A percentile compares a stretch with the other conserved stretches of the same genome.
Conservation (phyloP, 176 grass and related monocot species). For the Zea luxurians region DNA sequence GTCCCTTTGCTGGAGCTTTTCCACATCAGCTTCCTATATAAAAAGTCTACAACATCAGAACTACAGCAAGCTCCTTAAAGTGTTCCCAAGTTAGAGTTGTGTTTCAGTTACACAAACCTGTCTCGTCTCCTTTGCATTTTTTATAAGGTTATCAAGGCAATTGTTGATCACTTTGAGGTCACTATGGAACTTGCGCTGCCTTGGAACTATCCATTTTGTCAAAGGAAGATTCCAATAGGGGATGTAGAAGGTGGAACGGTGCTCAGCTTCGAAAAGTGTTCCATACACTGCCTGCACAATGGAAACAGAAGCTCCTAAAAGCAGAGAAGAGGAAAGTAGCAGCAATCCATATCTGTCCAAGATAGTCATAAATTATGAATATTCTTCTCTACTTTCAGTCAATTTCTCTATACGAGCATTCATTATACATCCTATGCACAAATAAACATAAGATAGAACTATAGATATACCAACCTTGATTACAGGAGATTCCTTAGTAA, state of each 20-base stretch:
- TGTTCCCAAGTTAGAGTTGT: slow-evolving; percentile 9
- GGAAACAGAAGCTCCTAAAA: slow-evolving; percentile 9
- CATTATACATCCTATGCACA: background rate
- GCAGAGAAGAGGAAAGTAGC: slow-evolving; percentile 9
- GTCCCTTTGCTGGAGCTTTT: slow-evolving; percentile 96
- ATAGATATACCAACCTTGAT: slow-evolving; percentile 69
- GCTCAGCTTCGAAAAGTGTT: slow-evolving; percentile 97
- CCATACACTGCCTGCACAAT: slow-evolving; percentile 85
- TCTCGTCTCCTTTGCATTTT: slow-evolving; percentile 92
- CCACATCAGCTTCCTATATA: slow-evolving; percentile 87
- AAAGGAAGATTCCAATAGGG: slow-evolving; percentile 98
- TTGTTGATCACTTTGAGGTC: slow-evolving; percentile 93
- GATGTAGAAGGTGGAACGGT: slow-evolving; percentile 93
- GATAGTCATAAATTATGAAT: background rate
- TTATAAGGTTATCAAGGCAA: slow-evolving; percentile 90
- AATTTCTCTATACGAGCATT: slow-evolving; percentile 2
- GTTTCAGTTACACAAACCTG: slow-evolving; percentile 52
- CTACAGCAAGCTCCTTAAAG: slow-evolving; percentile 17
- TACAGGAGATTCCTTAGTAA: slow-evolving; percentile 96
- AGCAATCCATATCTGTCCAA: slow-evolving; percentile 4
- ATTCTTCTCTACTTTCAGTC: slow-evolving; percentile 18
- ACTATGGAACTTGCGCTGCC: slow-evolving; percentile 76
- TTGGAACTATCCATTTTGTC: slow-evolving; percentile 81
- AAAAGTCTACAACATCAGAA: slow-evolving; percentile 24
- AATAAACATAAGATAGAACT: slow-evolving; percentile 29